phyloP scores from a whole-genome alignment of 2,329 filamentous ascomycete species.

The Diaporthe citriasiana region DNA sequence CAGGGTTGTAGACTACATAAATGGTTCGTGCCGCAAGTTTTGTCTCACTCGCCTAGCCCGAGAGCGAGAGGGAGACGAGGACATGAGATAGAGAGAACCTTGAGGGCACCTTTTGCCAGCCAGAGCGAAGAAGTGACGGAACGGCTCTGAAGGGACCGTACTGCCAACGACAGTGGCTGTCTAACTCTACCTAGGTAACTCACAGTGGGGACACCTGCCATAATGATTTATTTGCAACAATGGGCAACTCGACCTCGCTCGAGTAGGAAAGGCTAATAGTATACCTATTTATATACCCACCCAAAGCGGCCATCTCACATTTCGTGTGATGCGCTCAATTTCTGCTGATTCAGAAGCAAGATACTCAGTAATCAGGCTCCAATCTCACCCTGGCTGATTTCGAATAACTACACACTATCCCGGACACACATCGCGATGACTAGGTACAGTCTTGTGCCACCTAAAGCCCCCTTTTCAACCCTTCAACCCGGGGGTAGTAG shows the following conservation, averaged over 20 bases:
- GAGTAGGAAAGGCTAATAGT: constrained; percentile 14
- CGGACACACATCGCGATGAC: background rate
- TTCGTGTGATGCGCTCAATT: constrained; percentile 5
- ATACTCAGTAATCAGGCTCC: background rate
- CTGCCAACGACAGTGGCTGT: background rate
- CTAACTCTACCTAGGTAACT: constrained; percentile 7
- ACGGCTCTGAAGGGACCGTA: background rate
- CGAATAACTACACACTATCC: background rate
- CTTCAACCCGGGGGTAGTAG: background rate
- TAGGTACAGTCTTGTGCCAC: background rate
- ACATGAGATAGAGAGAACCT: background rate
- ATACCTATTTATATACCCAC: constrained; percentile 25
- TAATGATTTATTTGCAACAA: constrained; percentile 30
- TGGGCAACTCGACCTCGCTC: constrained; percentile 26
- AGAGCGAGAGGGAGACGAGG: background rate
- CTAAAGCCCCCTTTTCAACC: background rate
- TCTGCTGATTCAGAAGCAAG: background rate
- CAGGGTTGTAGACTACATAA: background rate
- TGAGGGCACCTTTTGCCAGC: background rate
- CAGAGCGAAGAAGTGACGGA: background rate
- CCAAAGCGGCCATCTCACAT: background rate
- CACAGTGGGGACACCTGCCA: background rate
- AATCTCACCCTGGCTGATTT: background rate
- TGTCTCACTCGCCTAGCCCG: constrained; percentile 25
- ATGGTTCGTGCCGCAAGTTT: background rate